These are phyloP conservation scores for Coix lacrymajobi DNA, from an alignment of 176 grass and related monocot genomes.

Conservation along the genomic window DNA sequence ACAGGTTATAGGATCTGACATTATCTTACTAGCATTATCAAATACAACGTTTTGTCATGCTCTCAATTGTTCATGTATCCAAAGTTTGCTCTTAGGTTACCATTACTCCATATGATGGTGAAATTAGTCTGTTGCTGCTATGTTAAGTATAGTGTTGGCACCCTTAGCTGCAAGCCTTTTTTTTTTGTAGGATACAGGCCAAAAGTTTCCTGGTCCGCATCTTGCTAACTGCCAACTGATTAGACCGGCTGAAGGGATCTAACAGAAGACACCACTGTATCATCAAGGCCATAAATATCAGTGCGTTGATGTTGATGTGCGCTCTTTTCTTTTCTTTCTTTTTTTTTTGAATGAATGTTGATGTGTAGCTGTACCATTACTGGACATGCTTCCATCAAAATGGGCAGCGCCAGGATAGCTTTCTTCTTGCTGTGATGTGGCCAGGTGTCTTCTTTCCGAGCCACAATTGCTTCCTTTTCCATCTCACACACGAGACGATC, in stretches of 20 bases:
- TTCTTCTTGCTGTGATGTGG: conserved; percentile 29
- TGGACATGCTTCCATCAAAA: conserved; percentile 1
- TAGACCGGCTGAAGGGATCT: background rate
- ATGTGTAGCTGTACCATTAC: background rate
- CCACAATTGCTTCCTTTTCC: conserved; percentile 29
- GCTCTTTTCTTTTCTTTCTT: background rate
- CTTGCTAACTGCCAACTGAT: conserved; percentile 8
- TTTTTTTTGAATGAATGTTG: background rate
- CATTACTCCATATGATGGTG: background rate
- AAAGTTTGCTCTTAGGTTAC: background rate
- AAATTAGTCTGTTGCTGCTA: background rate
- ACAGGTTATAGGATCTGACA: background rate
- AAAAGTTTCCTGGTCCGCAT: conserved; percentile 15
- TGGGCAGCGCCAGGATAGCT: conserved; percentile 25
- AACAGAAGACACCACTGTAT: background rate
- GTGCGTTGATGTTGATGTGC: conserved; percentile 20
- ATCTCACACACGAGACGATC: background rate
- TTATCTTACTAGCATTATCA: background rate
- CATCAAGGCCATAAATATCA: conserved; percentile 30
- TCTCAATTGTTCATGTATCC: background rate
- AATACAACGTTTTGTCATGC: background rate
- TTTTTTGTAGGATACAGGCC: background rate
- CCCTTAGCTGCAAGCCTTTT: background rate
- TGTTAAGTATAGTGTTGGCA: background rate
- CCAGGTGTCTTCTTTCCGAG: conserved; percentile 28